phyloP scores from a whole-genome alignment of 352 stramenopile species.

The Aphanomyces euteiches region DNA sequence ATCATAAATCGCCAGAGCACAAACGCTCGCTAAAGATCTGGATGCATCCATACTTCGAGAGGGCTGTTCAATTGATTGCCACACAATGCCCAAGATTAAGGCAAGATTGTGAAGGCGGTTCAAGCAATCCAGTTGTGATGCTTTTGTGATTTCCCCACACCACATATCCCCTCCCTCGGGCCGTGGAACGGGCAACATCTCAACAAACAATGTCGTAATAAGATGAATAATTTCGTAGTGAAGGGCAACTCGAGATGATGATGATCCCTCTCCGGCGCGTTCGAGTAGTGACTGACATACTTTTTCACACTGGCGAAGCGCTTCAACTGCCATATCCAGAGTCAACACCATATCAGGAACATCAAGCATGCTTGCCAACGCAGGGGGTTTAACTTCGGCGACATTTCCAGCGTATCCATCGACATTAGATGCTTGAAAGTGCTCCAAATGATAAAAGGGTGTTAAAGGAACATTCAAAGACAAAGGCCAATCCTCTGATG shows the following conservation, averaged over 20 bases:
- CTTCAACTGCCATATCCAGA: slow-evolving; percentile 65
- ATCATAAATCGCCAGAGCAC: slow-evolving; percentile 76
- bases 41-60: slow-evolving; percentile 85
- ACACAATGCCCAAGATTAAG: slow-evolving; percentile 79
- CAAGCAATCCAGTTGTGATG: slow-evolving; percentile 78
- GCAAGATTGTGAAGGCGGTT: slow-evolving; percentile 68
- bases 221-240: slow-evolving; percentile 87
- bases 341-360: slow-evolving; percentile 77
- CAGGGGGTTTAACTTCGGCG: slow-evolving; percentile 55
- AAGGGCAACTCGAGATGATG: slow-evolving; percentile 83
- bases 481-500: background rate
- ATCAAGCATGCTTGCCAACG: slow-evolving; percentile 77
- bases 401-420: slow-evolving; percentile 75
- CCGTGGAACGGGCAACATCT: slow-evolving; percentile 74
- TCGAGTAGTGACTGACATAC: slow-evolving; percentile 78
- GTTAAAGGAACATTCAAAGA: slow-evolving; percentile 2
- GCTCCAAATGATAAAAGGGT: slow-evolving; percentile 27
- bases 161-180: slow-evolving; percentile 51
- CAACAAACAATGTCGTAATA: slow-evolving; percentile 73
- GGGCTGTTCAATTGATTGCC: slow-evolving; percentile 86
- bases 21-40: slow-evolving; percentile 70
- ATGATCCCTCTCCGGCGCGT: slow-evolving; percentile 79
- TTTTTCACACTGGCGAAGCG: slow-evolving; percentile 71
- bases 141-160: slow-evolving; percentile 60
- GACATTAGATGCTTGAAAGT: slow-evolving; percentile 35